Evolutionary conservation across 331 rosid genomes (phyloP), one percentile per base, ranked within the genome.

Genomic region (Acacia concinna): DNA sequence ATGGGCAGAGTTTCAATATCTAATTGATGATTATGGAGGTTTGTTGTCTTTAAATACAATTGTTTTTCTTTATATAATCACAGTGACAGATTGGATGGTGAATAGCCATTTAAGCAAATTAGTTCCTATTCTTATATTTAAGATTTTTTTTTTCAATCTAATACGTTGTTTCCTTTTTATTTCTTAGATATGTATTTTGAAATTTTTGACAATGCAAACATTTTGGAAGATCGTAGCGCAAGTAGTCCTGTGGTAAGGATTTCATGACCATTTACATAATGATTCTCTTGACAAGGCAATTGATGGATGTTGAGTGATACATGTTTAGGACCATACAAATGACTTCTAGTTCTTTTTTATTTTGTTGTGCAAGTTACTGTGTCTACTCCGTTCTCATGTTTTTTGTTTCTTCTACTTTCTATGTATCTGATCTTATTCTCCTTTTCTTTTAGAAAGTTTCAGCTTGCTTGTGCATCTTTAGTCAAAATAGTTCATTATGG

Each of bases 11-110:
- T 91, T 84, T 88, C 88, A 85, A 78, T 95, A 91, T 84, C 93
- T 85, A 80, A 78, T 91, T 21, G 97, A 95, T 78, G 94, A 87
- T 78, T 86, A 78, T 40, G 97, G 99, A 91, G 97, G 98, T 92
- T 68, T 84, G 84, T 80, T 68, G 75, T 83, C 65, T 51, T 71
- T 71, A 44, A 5, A 40, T 76, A 59, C 8, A 17, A 52, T 25
- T 62, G n/a, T 73, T 81, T 54, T 47, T 43, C 60, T 40, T 54
- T 75, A 57, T 30, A 34, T 56, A 71, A 27, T 56, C 54, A 65
- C 52, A 15, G 38, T 74, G 63, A 18, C 46, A 21, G 38, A 44
- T 70, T 73, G 51, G 74, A 32, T 59, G 83, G 47, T 40, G 76
- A 75, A 57, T 51, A 67, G 71, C 60, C 62, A 65, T 65, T 78